phyloP scores from a whole-genome alignment of 2,329 filamentous ascomycete genomes.

The Arthrobotrys sphaeroides region DNA sequence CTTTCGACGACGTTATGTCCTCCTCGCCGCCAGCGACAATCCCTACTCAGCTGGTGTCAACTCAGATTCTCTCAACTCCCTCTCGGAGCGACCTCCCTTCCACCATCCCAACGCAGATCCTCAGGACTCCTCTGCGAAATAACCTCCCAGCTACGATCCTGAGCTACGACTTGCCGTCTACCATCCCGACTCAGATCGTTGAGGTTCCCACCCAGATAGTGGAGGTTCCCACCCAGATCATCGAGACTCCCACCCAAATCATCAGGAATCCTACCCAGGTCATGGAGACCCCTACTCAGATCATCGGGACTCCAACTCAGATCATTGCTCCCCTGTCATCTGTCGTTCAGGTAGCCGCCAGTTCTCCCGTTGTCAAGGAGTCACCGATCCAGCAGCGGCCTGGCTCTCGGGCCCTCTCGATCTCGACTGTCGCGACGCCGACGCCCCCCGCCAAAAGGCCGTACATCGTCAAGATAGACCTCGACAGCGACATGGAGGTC shows the following conservation, averaged over 20 bases:
- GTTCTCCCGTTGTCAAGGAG: conserved; percentile 75
- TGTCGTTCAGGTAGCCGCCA: conserved; percentile 83
- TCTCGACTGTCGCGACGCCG: not conserved
- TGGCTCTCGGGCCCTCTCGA: conserved; percentile 16
- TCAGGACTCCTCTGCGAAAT: conserved; percentile 62
- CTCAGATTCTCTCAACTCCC: conserved; percentile 55
- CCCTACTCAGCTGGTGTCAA: conserved; percentile 61
- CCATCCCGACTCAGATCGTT: conserved; percentile 72
- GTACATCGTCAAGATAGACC: conserved; percentile 36
- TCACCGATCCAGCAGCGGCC: conserved; percentile 61
- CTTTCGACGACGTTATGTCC: conserved; percentile 59
- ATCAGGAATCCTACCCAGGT: too few relatives aligned
- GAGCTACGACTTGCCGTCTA: conserved; percentile 58
- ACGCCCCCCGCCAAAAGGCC: conserved; percentile 28
- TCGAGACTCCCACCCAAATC: conserved; percentile 64
- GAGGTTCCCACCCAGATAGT: conserved; percentile 40
- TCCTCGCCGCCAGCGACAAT: conserved; percentile 65
- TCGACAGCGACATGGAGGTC: conserved; percentile 33
- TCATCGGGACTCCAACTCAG: conserved; percentile 64
- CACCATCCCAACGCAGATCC: conserved; percentile 72
- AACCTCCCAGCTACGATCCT: not conserved
- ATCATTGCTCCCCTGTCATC: conserved; percentile 61
- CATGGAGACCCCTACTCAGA: conserved; percentile 59
- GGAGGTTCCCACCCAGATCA: too few relatives aligned
- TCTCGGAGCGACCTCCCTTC: conserved; percentile 21